A percentile compares a stretch with the other conserved stretches of the same genome.
These are phyloP conservation scores for Samsoniella hepiali DNA, from an alignment of 2,329 filamentous ascomycete species.

Conservation along the genomic window DNA sequence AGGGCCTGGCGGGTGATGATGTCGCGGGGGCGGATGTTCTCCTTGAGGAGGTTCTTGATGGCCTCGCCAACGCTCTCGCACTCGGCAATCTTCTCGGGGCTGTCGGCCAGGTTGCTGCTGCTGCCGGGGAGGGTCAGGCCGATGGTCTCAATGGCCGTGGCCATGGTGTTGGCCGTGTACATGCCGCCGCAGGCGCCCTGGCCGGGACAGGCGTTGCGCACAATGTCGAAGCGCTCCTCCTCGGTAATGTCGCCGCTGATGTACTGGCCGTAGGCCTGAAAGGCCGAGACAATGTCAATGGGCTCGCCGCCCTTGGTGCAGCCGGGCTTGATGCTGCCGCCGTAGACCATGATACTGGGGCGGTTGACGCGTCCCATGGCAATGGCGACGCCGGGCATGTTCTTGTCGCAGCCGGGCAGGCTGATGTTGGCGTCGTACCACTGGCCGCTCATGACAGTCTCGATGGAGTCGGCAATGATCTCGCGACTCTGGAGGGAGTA, in stretches of 20 bases:
- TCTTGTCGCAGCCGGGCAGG: constrained; percentile 98
- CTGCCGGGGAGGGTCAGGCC: constrained; percentile 79
- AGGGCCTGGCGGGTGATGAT: constrained; percentile 79
- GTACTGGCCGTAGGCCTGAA: constrained; percentile 96
- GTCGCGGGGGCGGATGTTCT: constrained; percentile 74
- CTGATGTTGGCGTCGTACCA: constrained; percentile 99
- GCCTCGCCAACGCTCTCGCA: constrained; percentile 69
- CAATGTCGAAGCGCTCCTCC: constrained; percentile 89
- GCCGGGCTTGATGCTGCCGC: constrained; percentile 88
- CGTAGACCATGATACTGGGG: constrained; percentile 96
- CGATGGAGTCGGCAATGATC: constrained; percentile 95
- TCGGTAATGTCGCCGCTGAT: constrained; percentile 88
- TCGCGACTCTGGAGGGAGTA: constrained; percentile 93
- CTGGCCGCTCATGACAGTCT: constrained; percentile 98
- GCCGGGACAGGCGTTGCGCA: constrained; percentile 73
- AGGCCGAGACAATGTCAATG: constrained; percentile 94
- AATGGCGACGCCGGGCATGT: constrained; percentile 92
- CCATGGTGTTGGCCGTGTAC: constrained; percentile 87
- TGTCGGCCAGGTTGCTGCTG: constrained; percentile 75
- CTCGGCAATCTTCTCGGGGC: constrained; percentile 67
- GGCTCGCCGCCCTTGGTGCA: constrained; percentile 72
- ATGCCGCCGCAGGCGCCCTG: constrained; percentile 72
- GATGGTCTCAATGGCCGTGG: constrained; percentile 78
- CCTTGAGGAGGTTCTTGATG: constrained; percentile 69
- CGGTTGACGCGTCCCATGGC: constrained; percentile 95